These are phyloP conservation scores for Solanum virginianum DNA, from an alignment of 257 asterid species.

Conservation along the genomic window DNA sequence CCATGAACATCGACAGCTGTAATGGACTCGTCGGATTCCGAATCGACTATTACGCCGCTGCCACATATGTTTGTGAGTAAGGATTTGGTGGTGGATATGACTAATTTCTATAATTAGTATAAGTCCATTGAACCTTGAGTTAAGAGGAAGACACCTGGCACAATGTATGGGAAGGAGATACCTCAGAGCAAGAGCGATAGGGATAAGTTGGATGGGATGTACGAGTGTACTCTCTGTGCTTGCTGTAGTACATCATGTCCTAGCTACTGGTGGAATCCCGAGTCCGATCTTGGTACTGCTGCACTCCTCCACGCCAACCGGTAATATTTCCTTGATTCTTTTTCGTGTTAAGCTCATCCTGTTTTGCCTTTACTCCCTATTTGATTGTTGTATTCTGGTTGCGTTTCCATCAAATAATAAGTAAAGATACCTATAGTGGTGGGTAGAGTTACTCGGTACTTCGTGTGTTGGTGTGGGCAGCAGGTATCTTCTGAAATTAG, in stretches of 20 bases:
- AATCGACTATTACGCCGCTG: constrained; percentile 58
- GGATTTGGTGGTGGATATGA: constrained; percentile 92
- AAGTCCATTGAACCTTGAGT: constrained; percentile 93
- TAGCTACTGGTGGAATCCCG: constrained; percentile 99
- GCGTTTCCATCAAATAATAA: not conserved
- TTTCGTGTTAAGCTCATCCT: not conserved
- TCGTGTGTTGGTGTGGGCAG: not conserved
- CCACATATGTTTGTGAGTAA: constrained; percentile 93
- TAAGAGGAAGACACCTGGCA: constrained; percentile 60
- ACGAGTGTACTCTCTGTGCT: constrained; percentile 88
- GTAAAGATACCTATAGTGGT: not conserved
- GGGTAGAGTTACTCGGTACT: not conserved
- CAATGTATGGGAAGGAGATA: constrained; percentile 56
- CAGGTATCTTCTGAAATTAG: not conserved
- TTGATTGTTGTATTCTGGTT: not conserved
- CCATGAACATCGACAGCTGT: constrained; percentile 80
- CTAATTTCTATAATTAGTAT: constrained; percentile 79
- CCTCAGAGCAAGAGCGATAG: constrained; percentile 68
- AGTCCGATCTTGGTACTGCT: constrained; percentile 85
- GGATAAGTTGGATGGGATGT: constrained; percentile 89
- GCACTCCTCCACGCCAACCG: constrained; percentile 92
- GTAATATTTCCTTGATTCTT: constrained; percentile 9
- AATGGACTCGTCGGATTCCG: constrained; percentile 53
- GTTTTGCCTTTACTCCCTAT: not conserved
- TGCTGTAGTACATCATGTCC: constrained; percentile 94